phyloP scores from a whole-genome alignment of 2,329 filamentous ascomycete species.

The Amauroascus niger region DNA sequence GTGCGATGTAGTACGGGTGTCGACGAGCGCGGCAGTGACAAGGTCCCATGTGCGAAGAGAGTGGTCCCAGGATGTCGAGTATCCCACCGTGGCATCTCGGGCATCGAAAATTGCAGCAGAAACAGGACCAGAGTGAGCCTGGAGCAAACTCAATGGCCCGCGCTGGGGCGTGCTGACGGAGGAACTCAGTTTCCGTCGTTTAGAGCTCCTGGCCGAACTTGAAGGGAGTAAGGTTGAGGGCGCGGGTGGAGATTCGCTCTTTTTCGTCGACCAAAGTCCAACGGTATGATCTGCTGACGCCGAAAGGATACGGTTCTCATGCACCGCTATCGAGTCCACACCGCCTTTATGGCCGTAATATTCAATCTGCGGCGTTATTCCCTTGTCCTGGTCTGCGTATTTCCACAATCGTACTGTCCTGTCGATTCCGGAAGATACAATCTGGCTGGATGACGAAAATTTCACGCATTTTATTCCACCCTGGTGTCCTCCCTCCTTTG shows the following conservation, averaged over 20 bases:
- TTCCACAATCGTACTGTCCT: constrained; percentile 83
- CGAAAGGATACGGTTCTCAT: constrained; percentile 69
- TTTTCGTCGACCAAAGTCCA: constrained; percentile 80
- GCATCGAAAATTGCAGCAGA: constrained; percentile 78
- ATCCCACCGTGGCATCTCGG: constrained; percentile 75
- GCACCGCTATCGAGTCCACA: constrained; percentile 65
- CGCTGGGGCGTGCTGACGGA: constrained; percentile 56
- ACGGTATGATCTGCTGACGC: constrained; percentile 74
- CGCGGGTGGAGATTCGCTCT: constrained; percentile 63
- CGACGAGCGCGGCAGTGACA: constrained; percentile 66
- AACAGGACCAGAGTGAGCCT: constrained; percentile 62
- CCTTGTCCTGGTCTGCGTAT: constrained; percentile 58
- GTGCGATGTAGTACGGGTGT: constrained; percentile 73
- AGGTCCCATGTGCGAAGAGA: constrained; percentile 85
- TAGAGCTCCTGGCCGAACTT: constrained; percentile 53
- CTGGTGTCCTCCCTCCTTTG: constrained; percentile 60
- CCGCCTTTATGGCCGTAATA: constrained; percentile 71
- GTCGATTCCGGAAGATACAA: constrained; percentile 77
- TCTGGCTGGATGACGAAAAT: constrained; percentile 66
- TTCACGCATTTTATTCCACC: constrained; percentile 71
- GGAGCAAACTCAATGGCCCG: constrained; percentile 65
- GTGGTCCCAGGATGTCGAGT: constrained; percentile 86
- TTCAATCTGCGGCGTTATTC: constrained; percentile 65
- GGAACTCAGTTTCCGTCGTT: constrained; percentile 63
- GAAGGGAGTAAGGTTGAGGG: constrained; percentile 60